Conservation (phyloP, 208 protist genomes). For the Leishmania amazonensis region DNA sequence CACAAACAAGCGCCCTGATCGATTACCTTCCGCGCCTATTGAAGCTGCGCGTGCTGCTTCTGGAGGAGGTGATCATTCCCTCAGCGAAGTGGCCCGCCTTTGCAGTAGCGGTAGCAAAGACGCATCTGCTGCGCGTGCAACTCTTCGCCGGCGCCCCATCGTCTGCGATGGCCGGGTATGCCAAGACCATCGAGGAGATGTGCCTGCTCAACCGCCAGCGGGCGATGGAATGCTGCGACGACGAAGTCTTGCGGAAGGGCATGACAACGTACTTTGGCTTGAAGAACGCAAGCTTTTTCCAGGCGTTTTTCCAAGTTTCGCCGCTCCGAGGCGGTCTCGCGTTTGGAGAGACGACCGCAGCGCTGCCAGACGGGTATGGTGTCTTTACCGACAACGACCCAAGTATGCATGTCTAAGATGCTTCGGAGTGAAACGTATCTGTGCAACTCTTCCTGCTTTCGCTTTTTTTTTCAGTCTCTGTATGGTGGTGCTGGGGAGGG, state of each 20-base stretch:
- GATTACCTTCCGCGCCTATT: slow-evolving; percentile 58
- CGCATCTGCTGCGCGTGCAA: slow-evolving; percentile 53
- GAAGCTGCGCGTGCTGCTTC: slow-evolving; percentile 55
- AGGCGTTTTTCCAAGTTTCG: slow-evolving; percentile 29
- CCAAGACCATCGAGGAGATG: slow-evolving; percentile 20
- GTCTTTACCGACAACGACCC: slow-evolving; percentile 79
- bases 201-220: slow-evolving; percentile 26
- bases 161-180: slow-evolving; percentile 26
- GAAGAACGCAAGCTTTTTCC: slow-evolving; percentile 48
- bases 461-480: not conserved
- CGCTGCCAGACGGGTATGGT: slow-evolving; percentile 55
- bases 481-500: not conserved
- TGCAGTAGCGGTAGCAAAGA: slow-evolving; percentile 42
- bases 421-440: not conserved
- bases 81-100: slow-evolving; percentile 44
- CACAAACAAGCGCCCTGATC: slow-evolving; percentile 62
- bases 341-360: slow-evolving; percentile 4
- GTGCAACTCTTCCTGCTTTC: not conserved
- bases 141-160: slow-evolving; percentile 36
- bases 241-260: not conserved
- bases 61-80: slow-evolving; percentile 67
- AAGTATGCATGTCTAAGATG: slow-evolving; percentile 20
- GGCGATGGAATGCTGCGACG: not conserved
- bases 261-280: slow-evolving; percentile 11
- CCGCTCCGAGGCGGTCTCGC: not conserved